Conservation (phyloP, 306 rosid species). For the Vigna unguiculata region DNA sequence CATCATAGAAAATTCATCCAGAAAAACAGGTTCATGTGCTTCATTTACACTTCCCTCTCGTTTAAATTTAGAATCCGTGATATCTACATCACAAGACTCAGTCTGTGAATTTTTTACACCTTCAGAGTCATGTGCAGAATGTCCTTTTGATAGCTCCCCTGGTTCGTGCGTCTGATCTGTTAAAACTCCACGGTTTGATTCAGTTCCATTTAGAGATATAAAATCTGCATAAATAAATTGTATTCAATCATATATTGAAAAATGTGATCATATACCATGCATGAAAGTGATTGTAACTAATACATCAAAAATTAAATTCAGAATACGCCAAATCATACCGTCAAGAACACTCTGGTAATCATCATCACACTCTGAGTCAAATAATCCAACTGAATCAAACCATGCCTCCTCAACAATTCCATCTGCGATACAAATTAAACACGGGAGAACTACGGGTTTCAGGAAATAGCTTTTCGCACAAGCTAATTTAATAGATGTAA, state of each 20-base stretch:
- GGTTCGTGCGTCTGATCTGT: slow-evolving; percentile 49
- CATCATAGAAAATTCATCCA: slow-evolving; percentile 57
- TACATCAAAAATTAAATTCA: neutral
- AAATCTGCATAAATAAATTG: slow-evolving; percentile 54
- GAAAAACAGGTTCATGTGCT: slow-evolving; percentile 62
- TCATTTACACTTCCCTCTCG: slow-evolving; percentile 48
- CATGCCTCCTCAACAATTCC: slow-evolving; percentile 65
- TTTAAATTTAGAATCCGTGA: slow-evolving; percentile 47
- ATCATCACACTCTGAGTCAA: slow-evolving; percentile 85
- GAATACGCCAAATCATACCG: slow-evolving; percentile 50
- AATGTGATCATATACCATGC: neutral
- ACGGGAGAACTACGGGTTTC: slow-evolving; percentile 13
- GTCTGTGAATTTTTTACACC: neutral
- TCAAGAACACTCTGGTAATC: slow-evolving; percentile 71
- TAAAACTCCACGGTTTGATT: slow-evolving; percentile 48
- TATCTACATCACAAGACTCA: slow-evolving; percentile 43
- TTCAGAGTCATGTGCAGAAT: neutral
- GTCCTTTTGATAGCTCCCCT: slow-evolving; percentile 39
- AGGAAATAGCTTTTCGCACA: neutral
- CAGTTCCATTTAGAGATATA: slow-evolving; percentile 52
- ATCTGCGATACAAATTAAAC: slow-evolving; percentile 34
- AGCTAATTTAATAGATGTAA: slow-evolving; percentile 7
- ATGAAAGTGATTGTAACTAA: neutral
- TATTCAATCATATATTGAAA: slow-evolving; percentile 2
- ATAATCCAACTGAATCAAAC: slow-evolving; percentile 63